phyloP scores from a whole-genome alignment of 2,329 filamentous ascomycete species.

The Hymenoscyphus albidus region DNA sequence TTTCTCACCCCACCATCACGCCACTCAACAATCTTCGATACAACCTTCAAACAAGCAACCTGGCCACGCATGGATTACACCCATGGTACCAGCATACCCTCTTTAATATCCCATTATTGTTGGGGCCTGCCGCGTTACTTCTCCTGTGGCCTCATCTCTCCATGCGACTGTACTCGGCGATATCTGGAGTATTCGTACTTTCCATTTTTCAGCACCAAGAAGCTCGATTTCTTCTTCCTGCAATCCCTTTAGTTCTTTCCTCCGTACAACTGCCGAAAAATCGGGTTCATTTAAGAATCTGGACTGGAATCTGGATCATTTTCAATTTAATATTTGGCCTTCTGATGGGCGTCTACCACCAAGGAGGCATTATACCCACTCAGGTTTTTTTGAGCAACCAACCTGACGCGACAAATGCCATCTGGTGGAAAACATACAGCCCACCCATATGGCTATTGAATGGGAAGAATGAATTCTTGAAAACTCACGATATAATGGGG shows the following conservation, averaged over 20 bases:
- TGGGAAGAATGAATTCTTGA: conserved; percentile 68
- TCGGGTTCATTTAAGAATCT: conserved; percentile 46
- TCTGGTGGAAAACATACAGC: conserved; percentile 84
- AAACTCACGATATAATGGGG: conserved; percentile 71
- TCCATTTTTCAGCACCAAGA: conserved; percentile 78
- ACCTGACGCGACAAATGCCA: conserved; percentile 58
- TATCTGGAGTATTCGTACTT: conserved; percentile 66
- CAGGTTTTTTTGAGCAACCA: conserved; percentile 72
- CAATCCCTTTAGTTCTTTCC: conserved; percentile 71
- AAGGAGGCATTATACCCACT: conserved; percentile 71
- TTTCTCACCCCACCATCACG: conserved; percentile 65
- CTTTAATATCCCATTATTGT: conserved; percentile 66
- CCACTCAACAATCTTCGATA: conserved; percentile 75
- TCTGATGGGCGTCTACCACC: conserved; percentile 78
- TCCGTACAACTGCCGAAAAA: conserved; percentile 64
- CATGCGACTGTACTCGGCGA: conserved; percentile 65
- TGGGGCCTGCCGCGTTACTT: conserved; percentile 65
- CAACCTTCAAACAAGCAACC: conserved; percentile 66
- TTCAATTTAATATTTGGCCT: conserved; percentile 67
- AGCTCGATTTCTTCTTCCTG: conserved; percentile 71
- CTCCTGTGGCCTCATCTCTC: conserved; percentile 54
- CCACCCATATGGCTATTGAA: conserved; percentile 78
- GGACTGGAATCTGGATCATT: conserved; percentile 60
- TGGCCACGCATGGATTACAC: conserved; percentile 72
- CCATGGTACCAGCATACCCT: conserved; percentile 74